These are phyloP conservation scores for Chlamydomonas schloesseri DNA, from an alignment of 139 green algal genomes.

Conservation along the genomic window DNA sequence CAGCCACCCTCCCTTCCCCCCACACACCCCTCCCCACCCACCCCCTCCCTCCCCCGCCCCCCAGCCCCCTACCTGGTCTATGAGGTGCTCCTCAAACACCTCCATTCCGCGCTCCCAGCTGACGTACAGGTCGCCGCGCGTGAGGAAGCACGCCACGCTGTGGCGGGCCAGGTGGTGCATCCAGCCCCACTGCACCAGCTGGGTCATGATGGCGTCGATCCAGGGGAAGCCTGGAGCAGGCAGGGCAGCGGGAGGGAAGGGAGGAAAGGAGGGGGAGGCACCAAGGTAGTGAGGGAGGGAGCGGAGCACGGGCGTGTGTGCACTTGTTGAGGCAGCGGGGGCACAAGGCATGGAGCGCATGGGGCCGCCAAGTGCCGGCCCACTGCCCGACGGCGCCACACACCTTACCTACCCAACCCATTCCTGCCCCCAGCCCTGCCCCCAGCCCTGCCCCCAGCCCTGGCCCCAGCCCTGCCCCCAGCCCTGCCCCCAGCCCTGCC, in stretches of 20 bases:
- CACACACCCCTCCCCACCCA: background rate
- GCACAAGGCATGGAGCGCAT: too few species aligned
- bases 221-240: constrained; percentile 71
- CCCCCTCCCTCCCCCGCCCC: background rate
- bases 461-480: too few species aligned
- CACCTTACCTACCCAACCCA: too few species aligned
- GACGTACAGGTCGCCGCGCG: constrained; percentile 89
- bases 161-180: constrained; percentile 96
- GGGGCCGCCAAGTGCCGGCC: too few species aligned
- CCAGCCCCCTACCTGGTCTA: constrained; percentile 75
- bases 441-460: too few species aligned
- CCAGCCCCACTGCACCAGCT: constrained; percentile 88
- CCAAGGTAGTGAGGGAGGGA: background rate
- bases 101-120: constrained; percentile 89
- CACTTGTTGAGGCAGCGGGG: too few species aligned
- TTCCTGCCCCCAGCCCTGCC: too few species aligned
- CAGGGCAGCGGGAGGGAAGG: background rate
- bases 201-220: constrained; percentile 96
- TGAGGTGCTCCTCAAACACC: constrained; percentile 92
- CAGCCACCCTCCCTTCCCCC: too few species aligned
- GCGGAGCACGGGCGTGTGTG: too few species aligned
- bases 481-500: too few species aligned
- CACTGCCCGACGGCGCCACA: too few species aligned
- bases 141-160: constrained; percentile 96
- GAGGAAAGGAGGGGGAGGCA: background rate